Percentiles rank a stretch among this genome's conserved stretches.
Conservation (phyloP, 331 rosid genomes). For the Dryas integrifolia region DNA sequence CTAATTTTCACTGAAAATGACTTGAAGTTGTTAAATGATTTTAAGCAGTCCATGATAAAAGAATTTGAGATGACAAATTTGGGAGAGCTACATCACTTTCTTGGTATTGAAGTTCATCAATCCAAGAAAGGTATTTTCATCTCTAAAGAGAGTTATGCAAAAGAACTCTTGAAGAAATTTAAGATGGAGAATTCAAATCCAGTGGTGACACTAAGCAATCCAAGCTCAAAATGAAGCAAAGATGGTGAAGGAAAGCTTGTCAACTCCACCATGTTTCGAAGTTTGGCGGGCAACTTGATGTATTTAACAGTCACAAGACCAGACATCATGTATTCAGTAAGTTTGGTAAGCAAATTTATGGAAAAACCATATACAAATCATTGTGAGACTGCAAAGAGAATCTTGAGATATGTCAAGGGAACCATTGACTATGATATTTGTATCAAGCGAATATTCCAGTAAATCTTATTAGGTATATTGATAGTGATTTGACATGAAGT, state of each 20-base stretch:
- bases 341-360: too few relatives aligned
- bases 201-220: neutral
- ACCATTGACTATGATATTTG: too few relatives aligned
- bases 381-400: too few relatives aligned
- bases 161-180: neutral
- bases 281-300: neutral
- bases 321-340: too few relatives aligned
- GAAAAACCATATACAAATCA: too few relatives aligned
- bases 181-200: neutral
- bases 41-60: neutral
- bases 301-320: neutral
- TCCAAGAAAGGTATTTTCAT: too few relatives aligned
- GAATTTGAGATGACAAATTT: neutral
- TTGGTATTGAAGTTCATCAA: neutral
- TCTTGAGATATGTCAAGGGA: too few relatives aligned
- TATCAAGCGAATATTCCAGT: too few relatives aligned
- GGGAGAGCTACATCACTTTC: conserved; percentile 9
- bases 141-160: neutral
- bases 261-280: neutral
- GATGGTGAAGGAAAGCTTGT: neutral
- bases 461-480: too few relatives aligned
- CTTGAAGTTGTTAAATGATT: neutral
- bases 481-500: neutral
- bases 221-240: neutral
- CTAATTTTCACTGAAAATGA: neutral